A percentile compares a stretch with the other conserved stretches of the same genome.
Evolutionary conservation across 2,329 filamentous ascomycete genomes (phyloP).

Genomic region (Lasiodiplodia citricola): DNA sequence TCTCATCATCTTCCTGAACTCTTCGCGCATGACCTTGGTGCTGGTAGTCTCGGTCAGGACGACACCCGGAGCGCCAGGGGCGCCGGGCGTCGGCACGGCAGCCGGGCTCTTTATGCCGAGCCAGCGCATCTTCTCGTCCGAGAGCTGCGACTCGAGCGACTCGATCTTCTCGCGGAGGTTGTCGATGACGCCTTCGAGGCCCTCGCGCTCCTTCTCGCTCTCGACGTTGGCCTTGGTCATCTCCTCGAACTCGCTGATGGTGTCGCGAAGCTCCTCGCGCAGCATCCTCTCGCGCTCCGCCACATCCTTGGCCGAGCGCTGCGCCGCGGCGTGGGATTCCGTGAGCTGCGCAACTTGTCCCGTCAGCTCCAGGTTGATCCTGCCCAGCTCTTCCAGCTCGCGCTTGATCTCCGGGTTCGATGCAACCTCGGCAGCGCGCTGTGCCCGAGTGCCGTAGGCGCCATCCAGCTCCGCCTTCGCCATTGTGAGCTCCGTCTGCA

Average conservation of each 20-base stretch:
- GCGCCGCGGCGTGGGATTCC: constrained; percentile 41
- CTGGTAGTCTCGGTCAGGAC: constrained; percentile 61
- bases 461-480: constrained; percentile 89
- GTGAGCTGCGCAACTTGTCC: constrained; percentile 42
- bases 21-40: constrained; percentile 71
- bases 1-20: constrained; percentile 83
- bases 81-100: constrained; percentile 33
- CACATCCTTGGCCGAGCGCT: constrained; percentile 42
- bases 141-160: constrained; percentile 65
- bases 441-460: constrained; percentile 80
- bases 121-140: constrained; percentile 70
- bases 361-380: constrained; percentile 49
- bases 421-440: constrained; percentile 70
- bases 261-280: constrained; percentile 69
- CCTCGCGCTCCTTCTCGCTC: constrained; percentile 72
- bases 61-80: constrained; percentile 34
- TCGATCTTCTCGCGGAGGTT: constrained; percentile 68
- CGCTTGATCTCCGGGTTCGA: constrained; percentile 62
- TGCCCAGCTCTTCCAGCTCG: constrained; percentile 62
- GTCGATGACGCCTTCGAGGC: constrained; percentile 68
- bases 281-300: constrained; percentile 53
- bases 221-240: constrained; percentile 73
- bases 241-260: constrained; percentile 71
- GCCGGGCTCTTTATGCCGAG: constrained; percentile 65
- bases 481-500: constrained; percentile 84